Base-by-base conservation (phyloP, 140 eudicot genomes). In the Erigeron philadelphicus region DNA sequence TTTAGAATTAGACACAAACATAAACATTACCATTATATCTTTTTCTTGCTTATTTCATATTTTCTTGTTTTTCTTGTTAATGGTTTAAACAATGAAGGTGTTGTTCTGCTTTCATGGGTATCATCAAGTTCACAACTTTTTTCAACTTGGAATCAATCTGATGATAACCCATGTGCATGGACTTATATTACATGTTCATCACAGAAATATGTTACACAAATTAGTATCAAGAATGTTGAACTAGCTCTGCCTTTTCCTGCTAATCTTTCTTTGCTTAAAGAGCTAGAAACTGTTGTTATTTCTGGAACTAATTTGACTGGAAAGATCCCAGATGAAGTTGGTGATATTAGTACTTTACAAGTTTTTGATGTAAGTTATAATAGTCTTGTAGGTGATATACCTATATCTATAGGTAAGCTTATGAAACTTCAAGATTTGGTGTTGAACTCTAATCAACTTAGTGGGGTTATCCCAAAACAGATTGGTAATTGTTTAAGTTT, bases 111-210 rank as follows among this genome's bases (percentile, higher is more conserved):
- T 76, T 87, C 95, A 43, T 87, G 95, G 97, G 75, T 87, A 16
- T 62, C 74, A 40, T 41, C 82, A 18, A 81, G 80, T 25, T 78
- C 80, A 2, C 78, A 83, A n/a, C 11, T 59, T 47, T 77, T 90
- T 40, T 83, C 90, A 17, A 78, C 63, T 18, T 90, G 97, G 97
- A 81, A 83, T 17, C 62, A 76, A 4, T 47, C 23, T 31, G 93
- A 87, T 74, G 21, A 84, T 8, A 83, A 70, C 63, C 97, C 97
- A n/a, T 90, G 97, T 74, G 78, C 83, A 18, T 90, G 97, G 97
- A 9, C 95, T 11, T 80, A 71, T 85, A 74, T 90, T 23, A 70
- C 82, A 9, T 90, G 97, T 74, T 81, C 86, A 13, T 18, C 80
- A 23, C 71, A 80, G 47, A 35, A 75, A 5, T 70, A 18, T n/a